A percentile compares a stretch with the other conserved stretches of the same genome.
These are phyloP conservation scores for Asterella californica DNA, from an alignment of 225 moss, liverwort and hornwort species.

Conservation along the genomic window DNA sequence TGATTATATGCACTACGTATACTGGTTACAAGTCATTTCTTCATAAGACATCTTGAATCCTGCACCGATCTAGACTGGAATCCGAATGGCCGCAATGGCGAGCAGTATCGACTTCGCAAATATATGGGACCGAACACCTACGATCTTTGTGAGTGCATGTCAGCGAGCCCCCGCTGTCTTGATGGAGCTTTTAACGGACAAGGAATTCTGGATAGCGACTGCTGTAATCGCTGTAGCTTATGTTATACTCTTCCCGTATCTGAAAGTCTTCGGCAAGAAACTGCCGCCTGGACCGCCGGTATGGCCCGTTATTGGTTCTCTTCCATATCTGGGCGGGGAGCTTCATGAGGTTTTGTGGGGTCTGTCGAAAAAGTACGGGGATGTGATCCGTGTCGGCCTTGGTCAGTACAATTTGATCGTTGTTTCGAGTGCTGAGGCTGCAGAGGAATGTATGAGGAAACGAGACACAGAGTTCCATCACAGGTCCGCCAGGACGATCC, in stretches of 20 bases:
- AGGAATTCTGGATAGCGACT: conserved; percentile 37
- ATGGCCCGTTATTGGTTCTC: conserved; percentile 45
- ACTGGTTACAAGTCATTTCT: background rate
- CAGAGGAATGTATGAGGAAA: conserved; percentile 43
- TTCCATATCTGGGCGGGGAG: conserved; percentile 43
- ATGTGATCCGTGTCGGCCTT: conserved; percentile 41
- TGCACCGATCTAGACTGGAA: background rate
- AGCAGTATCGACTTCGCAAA: background rate
- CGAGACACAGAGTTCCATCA: conserved; percentile 38
- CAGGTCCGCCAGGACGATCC: conserved; percentile 42
- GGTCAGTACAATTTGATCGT: conserved; percentile 43
- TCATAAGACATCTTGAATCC: background rate
- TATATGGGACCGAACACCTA: conserved; percentile 1
- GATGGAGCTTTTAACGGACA: conserved; percentile 12
- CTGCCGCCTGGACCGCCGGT: conserved; percentile 47
- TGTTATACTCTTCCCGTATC: conserved; percentile 15
- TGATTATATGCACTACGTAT: background rate
- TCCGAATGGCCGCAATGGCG: conserved; percentile 8
- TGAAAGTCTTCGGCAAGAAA: conserved; percentile 36
- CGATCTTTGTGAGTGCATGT: background rate
- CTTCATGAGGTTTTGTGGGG: conserved; percentile 41
- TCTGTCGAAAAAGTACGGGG: conserved; percentile 37
- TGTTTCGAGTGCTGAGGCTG: conserved; percentile 34
- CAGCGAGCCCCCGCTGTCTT: conserved; percentile 5
- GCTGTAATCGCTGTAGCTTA: conserved; percentile 16